phyloP scores from a whole-genome alignment of 192 early-diverging fungal genomes.

The Spinellus fusiger region DNA sequence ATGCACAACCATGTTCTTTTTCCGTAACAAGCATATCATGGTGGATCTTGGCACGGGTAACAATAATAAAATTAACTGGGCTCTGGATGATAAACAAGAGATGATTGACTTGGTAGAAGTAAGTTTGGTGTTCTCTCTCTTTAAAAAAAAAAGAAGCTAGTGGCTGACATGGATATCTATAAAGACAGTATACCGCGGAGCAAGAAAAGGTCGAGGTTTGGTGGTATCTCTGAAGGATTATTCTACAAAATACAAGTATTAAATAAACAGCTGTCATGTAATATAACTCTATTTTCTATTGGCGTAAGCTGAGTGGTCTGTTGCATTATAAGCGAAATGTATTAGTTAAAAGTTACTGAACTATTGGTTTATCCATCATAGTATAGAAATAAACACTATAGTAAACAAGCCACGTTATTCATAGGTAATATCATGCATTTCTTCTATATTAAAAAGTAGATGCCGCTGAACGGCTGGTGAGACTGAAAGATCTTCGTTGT shows the following conservation, averaged over 20 bases:
- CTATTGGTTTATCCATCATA: too few relatives aligned
- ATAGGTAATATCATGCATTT: too few relatives aligned
- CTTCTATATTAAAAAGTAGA: too few relatives aligned
- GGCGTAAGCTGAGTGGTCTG: too few relatives aligned
- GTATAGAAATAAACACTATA: too few relatives aligned
- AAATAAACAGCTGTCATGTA: too few relatives aligned
- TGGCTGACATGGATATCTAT: background rate
- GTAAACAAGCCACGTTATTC: too few relatives aligned
- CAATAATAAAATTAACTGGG: conserved; percentile 99
- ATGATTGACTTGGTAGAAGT: conserved; percentile 87
- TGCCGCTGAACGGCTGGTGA: too few relatives aligned
- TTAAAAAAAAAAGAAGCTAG: background rate
- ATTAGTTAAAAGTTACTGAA: too few relatives aligned
- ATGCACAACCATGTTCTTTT: conserved; percentile 98
- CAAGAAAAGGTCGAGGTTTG: conserved; percentile 92
- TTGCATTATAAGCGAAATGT: too few relatives aligned
- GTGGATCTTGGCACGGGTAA: conserved; percentile 98
- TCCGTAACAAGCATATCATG: conserved; percentile 96
- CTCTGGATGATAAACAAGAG: conserved; percentile 91
- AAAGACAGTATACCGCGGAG: conserved; percentile 84
- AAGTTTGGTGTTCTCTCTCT: background rate
- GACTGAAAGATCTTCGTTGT: too few relatives aligned
- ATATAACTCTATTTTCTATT: too few relatives aligned
- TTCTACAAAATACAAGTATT: conserved; percentile 98
- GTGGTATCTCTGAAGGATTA: conserved; percentile 97